Conservation (phyloP, 2,329 filamentous ascomycete species). For the Cytospora paraplurivora region DNA sequence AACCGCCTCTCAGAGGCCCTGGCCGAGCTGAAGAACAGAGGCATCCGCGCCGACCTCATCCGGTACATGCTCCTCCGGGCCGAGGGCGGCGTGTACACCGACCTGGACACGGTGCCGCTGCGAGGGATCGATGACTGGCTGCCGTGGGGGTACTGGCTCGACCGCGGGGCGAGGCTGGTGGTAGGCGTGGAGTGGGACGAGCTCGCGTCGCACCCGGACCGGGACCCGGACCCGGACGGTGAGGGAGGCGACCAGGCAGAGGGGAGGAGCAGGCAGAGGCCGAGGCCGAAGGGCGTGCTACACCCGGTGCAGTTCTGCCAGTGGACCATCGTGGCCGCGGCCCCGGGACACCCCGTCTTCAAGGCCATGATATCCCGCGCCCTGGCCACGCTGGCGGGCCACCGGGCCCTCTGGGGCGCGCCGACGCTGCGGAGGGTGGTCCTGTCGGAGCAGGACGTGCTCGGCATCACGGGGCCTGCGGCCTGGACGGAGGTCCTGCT, state of each 20-base stretch:
- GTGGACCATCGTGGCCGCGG: slow-evolving; percentile 40
- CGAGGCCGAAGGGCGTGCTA: slow-evolving; percentile 32
- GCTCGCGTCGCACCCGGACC: slow-evolving; percentile 21
- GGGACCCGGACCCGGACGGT: neutral
- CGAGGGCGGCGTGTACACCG: slow-evolving; percentile 53
- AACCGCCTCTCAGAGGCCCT: neutral
- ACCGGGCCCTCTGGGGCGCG: neutral
- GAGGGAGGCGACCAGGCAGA: too few species aligned
- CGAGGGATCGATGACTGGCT: slow-evolving; percentile 46
- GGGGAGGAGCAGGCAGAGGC: slow-evolving; percentile 1
- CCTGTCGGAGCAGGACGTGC: slow-evolving; percentile 32
- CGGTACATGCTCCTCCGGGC: slow-evolving; percentile 36
- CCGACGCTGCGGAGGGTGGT: neutral
- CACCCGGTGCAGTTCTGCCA: slow-evolving; percentile 41
- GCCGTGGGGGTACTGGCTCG: slow-evolving; percentile 26
- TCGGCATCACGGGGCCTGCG: slow-evolving; percentile 46
- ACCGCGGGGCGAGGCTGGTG: slow-evolving; percentile 32
- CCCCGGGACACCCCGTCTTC: slow-evolving; percentile 38
- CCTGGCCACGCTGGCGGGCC: slow-evolving; percentile 20
- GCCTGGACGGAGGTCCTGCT: slow-evolving; percentile 88
- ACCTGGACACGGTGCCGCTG: slow-evolving; percentile 61
- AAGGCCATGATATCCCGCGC: slow-evolving; percentile 35
- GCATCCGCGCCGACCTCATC: slow-evolving; percentile 33
- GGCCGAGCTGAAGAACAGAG: neutral
- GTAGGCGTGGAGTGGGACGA: slow-evolving; percentile 40